Evolutionary conservation across 108 stramenopile species (phyloP), one percentile per base, ranked within the genome.

Genomic region (Nitzschia inconspicua): DNA sequence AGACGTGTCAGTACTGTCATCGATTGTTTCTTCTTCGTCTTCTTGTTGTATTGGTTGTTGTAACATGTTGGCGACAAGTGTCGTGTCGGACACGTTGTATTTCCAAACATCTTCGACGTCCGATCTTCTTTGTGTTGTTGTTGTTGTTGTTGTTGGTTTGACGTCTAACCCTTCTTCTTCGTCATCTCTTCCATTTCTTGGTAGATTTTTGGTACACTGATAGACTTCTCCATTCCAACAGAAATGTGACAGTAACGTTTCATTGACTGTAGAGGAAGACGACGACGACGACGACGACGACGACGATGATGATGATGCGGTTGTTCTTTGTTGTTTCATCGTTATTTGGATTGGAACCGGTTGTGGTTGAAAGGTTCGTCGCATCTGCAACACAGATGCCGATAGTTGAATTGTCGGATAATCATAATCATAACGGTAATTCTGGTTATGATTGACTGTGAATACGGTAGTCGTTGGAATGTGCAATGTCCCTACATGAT

Each of bases 141-240:
- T 51, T 49, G 35, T 6, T 39, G 22, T 52, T 53, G 51, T 42
- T 26, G 16, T 54, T 25, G 32, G n/a, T 30, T n/a, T 24, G 29
- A 26, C 28, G 50, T 13, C 10, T 6, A 14, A 7, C 36, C 26
- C 7, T 56, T 13, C 48, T n/a, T n/a, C n/a, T n/a, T n/a, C n/a
- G n/a, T n/a, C n/a, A n/a, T n/a, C n/a, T n/a, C n/a, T n/a, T n/a
- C n/a, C n/a, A n/a, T n/a, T n/a, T n/a, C n/a, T n/a, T n/a, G n/a
- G n/a, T n/a, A n/a, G n/a, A n/a, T n/a, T n/a, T n/a, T n/a, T n/a
- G n/a, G n/a, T n/a, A n/a, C n/a, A n/a, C n/a, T 73, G 48, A 58
- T 91, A 91, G n/a, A 83, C 72, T 75, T 91, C 89, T 48, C 89
- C 89, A 69, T 91, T 91, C 89, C 89, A 91, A 49, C 82, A 81